Percentiles rank a stretch among this genome's conserved stretches.
Conservation (phyloP, 495 filamentous ascomycete species). For the Penicillium crystallinum region DNA sequence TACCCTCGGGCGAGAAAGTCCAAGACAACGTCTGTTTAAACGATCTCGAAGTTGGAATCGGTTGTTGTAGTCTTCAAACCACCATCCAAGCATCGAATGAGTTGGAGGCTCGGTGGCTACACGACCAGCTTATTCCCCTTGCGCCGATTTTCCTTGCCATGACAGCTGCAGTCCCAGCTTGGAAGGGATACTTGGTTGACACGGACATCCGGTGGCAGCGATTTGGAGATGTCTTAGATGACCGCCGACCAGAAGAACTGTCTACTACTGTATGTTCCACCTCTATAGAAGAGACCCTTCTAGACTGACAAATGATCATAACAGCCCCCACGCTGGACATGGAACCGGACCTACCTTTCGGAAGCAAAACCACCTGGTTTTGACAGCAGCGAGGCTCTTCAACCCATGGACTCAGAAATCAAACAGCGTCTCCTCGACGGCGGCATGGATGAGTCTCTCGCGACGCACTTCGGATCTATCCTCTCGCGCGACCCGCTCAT, state of each 20-base stretch:
- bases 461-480: slow-evolving; percentile 85
- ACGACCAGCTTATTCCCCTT: slow-evolving; percentile 84
- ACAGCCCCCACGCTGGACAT: slow-evolving; percentile 57
- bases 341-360: slow-evolving; percentile 87
- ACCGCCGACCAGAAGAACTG: slow-evolving; percentile 71
- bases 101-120: slow-evolving; percentile 75
- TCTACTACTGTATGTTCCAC: slow-evolving; percentile 63
- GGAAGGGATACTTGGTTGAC: slow-evolving; percentile 86
- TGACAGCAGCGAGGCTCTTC: slow-evolving; percentile 64
- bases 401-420: slow-evolving; percentile 67
- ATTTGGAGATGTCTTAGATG: slow-evolving; percentile 78
- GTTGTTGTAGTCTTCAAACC: slow-evolving; percentile 86
- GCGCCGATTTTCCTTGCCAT: slow-evolving; percentile 81
- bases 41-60: slow-evolving; percentile 89
- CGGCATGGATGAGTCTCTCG: slow-evolving; percentile 84
- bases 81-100: slow-evolving; percentile 93
- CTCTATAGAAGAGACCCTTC: slow-evolving; percentile 63
- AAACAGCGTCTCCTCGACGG: slow-evolving; percentile 72
- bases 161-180: slow-evolving; percentile 87
- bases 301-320: slow-evolving; percentile 49
- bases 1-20: slow-evolving; percentile 37
- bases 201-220: slow-evolving; percentile 91
- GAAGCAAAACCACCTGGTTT: slow-evolving; percentile 56
- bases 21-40: slow-evolving; percentile 85
- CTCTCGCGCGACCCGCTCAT: slow-evolving; percentile 90